Conservation (phyloP, 768 basidiomycete species). For the Hypsizygus marmoreus region DNA sequence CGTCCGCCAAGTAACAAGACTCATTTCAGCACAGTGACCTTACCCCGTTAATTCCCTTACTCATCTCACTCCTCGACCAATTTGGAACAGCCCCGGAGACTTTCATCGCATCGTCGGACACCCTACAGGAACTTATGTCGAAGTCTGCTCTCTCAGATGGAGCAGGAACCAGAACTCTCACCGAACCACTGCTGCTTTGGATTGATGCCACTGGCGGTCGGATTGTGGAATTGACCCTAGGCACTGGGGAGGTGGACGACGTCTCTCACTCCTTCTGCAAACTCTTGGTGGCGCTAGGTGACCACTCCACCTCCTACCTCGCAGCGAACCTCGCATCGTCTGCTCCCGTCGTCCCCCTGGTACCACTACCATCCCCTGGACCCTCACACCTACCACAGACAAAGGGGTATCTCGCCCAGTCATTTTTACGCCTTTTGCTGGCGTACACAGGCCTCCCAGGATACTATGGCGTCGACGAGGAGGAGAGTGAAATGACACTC, state of each 20-base stretch:
- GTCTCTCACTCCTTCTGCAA: constrained; percentile 76
- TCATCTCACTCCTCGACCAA: constrained; percentile 66
- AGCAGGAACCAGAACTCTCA: constrained; percentile 66
- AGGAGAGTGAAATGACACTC: constrained; percentile 84
- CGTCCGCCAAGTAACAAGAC: not conserved
- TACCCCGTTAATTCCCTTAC: constrained; percentile 61
- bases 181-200: constrained; percentile 89
- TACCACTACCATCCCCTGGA: constrained; percentile 18
- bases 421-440: constrained; percentile 69
- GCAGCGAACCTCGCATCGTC: constrained; percentile 65
- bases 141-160: constrained; percentile 75
- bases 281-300: constrained; percentile 77
- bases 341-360: constrained; percentile 32
- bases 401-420: constrained; percentile 60
- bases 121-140: constrained; percentile 76
- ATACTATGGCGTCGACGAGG: constrained; percentile 81
- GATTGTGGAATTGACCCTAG: constrained; percentile 39
- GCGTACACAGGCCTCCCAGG: constrained; percentile 74
- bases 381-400: constrained; percentile 26
- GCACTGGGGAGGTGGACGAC: constrained; percentile 49
- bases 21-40: constrained; percentile 51
- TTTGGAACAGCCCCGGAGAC: constrained; percentile 50
- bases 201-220: constrained; percentile 53
- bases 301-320: constrained; percentile 82
- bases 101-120: constrained; percentile 68